These are phyloP conservation scores for Stipa capillata DNA, from an alignment of 176 grass and related monocot species.

Conservation along the genomic window DNA sequence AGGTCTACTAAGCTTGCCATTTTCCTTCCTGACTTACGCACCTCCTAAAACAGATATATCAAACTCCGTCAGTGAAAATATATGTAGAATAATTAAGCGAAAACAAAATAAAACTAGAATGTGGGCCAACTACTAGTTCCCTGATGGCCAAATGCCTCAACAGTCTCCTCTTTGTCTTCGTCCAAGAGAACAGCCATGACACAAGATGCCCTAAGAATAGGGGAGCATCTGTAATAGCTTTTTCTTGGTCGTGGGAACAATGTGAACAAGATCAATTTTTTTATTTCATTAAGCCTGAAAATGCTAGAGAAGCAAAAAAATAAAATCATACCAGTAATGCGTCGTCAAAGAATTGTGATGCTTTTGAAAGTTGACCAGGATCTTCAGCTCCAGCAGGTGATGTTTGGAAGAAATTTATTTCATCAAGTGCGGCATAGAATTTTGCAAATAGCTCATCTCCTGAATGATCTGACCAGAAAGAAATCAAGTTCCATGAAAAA, in stretches of 20 bases:
- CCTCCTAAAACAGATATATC: conserved; percentile 28
- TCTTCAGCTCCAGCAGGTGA: conserved; percentile 53
- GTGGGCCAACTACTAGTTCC: neutral
- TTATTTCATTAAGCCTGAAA: neutral
- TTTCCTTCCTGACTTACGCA: conserved; percentile 32
- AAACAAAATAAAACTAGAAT: neutral
- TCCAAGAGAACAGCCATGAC: neutral
- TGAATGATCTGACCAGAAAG: conserved; percentile 12
- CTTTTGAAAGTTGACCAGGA: conserved; percentile 47
- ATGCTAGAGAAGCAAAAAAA: neutral
- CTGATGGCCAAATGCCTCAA: neutral
- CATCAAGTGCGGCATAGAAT: conserved; percentile 63
- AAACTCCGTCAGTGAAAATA: neutral
- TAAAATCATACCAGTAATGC: conserved; percentile 38
- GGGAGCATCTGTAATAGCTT: too few species aligned
- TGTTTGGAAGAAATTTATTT: conserved; percentile 59
- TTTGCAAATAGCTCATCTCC: conserved; percentile 65
- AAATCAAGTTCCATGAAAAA: neutral
- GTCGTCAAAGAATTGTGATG: conserved; percentile 57
- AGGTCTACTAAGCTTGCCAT: conserved; percentile 41
- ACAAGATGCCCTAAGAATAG: too few species aligned
- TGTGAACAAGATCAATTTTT: too few species aligned
- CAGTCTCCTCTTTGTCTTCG: neutral
- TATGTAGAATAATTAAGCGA: neutral
- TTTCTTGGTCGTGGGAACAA: too few species aligned